phyloP scores from a whole-genome alignment of 371 early-diverging fungal genomes.

The Chytridium lagenaria region DNA sequence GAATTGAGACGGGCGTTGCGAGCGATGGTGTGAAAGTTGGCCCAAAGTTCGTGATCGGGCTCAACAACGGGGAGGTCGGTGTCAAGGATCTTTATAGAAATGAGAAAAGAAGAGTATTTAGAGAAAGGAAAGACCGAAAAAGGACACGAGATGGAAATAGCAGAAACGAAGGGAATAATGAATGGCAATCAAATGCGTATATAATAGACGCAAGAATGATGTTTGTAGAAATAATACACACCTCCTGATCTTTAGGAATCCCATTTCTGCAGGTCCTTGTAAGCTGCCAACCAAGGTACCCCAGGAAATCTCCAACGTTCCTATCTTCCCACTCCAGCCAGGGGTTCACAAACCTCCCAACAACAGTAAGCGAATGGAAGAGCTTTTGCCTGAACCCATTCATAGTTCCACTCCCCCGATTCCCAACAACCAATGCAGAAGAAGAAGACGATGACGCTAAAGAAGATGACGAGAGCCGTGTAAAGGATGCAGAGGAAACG shows the following conservation, averaged over 20 bases:
- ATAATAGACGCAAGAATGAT: background rate
- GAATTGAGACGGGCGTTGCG: background rate
- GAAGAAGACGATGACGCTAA: background rate
- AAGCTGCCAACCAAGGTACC: conserved; percentile 49
- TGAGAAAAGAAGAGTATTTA: background rate
- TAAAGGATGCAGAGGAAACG: background rate
- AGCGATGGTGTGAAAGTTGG: conserved; percentile 24
- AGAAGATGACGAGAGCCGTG: background rate
- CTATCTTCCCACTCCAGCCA: conserved; percentile 66
- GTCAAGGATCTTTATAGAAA: conserved; percentile 30
- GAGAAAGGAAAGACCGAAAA: background rate
- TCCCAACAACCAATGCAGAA: conserved; percentile 17
- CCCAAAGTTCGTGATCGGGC: conserved; percentile 53
- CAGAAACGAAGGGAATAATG: background rate
- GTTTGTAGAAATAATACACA: conserved; percentile 15
- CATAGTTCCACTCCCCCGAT: conserved; percentile 8
- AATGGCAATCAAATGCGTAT: background rate
- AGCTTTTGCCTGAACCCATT: conserved; percentile 37
- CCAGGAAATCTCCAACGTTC: conserved; percentile 56
- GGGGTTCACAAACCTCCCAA: conserved; percentile 67
- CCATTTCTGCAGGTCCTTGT: conserved; percentile 56
- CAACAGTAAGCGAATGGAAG: conserved; percentile 50
- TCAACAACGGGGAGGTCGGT: conserved; percentile 52
- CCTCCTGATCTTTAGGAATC: conserved; percentile 49
- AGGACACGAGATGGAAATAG: too few species aligned